A percentile compares a stretch with the other conserved stretches of the same genome.
phyloP scores from a whole-genome alignment of 441 rosid species.

The Aquilaria agallochum region DNA sequence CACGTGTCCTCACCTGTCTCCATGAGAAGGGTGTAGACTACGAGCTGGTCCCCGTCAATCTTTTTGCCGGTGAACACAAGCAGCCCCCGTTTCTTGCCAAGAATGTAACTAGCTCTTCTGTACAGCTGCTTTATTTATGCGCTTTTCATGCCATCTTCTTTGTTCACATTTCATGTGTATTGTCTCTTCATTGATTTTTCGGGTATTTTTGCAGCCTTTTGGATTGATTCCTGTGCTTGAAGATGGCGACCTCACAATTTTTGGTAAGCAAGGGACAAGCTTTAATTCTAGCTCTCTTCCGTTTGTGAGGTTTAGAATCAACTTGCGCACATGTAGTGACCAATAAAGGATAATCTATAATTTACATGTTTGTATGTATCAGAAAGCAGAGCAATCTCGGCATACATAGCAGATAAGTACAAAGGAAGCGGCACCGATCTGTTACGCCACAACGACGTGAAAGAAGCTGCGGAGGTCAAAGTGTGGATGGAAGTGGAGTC shows the following conservation, averaged over 20 bases:
- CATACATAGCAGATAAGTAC: conserved; percentile 56
- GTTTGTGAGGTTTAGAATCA: neutral
- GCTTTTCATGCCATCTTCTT: neutral
- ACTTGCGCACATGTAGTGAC: neutral
- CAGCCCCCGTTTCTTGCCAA: conserved; percentile 40
- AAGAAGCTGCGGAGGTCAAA: conserved; percentile 58
- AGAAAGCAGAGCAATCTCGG: conserved; percentile 80
- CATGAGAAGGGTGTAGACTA: conserved; percentile 52
- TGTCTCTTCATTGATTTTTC: neutral
- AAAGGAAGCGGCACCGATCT: conserved; percentile 57
- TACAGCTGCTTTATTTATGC: no score
- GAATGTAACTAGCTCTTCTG: conserved; percentile 24
- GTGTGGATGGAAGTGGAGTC: conserved; percentile 78
- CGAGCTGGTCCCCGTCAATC: conserved; percentile 45
- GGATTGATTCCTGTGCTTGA: conserved; percentile 74
- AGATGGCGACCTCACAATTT: conserved; percentile 64
- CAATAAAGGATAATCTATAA: neutral
- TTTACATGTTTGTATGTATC: conserved; percentile 1
- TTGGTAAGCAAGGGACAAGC: conserved; percentile 34
- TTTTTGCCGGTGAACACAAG: conserved; percentile 51
- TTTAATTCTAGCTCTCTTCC: neutral
- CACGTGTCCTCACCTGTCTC: conserved; percentile 44
- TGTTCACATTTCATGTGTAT: neutral
- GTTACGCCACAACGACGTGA: conserved; percentile 31
- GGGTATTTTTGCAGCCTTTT: conserved; percentile 51